Base-by-base conservation (phyloP, 192 early-diverging fungal genomes). In the Entomortierella lignicola region DNA sequence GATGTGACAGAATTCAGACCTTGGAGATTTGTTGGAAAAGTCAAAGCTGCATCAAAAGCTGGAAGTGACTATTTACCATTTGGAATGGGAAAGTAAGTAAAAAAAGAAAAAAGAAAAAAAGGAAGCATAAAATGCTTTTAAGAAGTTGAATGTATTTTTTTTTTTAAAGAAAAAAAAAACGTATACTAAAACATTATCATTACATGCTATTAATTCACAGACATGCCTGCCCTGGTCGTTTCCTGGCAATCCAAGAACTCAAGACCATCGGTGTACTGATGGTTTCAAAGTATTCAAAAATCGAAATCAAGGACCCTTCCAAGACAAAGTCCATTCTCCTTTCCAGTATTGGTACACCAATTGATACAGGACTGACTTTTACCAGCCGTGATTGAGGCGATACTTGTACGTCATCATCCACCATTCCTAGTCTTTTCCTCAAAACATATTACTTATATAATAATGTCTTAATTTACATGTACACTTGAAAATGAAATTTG, bases 191-290 rank as follows among this genome's bases (percentile, higher is more conserved):
- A n/a, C n/a, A 26, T 42, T 44, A n/a, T 57, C 11, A 50, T 43
- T 54, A 58, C 23, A 34, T 42, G 2, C 6, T 31, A 27, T 31
- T 55, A 18, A 12, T 25, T 12, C 30, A 31, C 37, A 82, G 72
- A 48, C 82, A 80, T 55, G 70, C 68, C 30, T 83, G 82, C 43
- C 82, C 82, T 21, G 81, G 82, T 18, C 66, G 82, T 18, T 83
- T 77, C 66, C n/a, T 77, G 39, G 73, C 73, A 6, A 69, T 69
- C 13, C 54, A 54, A 26, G 60, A 77, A 23, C 25, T 77, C 18
- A 77, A 77, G 48, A 69, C 59, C 2, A 25, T 77, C 21, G 66
- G 66, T 8, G 54, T 34, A 25, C 34, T 69, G 41, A 51, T 64
- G 31, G 20, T 69, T 18, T 29, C 60, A 15, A 67, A 41, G 26